Conservation (phyloP, 139 green algal genomes). For the Raphidocelis subcapitata region DNA sequence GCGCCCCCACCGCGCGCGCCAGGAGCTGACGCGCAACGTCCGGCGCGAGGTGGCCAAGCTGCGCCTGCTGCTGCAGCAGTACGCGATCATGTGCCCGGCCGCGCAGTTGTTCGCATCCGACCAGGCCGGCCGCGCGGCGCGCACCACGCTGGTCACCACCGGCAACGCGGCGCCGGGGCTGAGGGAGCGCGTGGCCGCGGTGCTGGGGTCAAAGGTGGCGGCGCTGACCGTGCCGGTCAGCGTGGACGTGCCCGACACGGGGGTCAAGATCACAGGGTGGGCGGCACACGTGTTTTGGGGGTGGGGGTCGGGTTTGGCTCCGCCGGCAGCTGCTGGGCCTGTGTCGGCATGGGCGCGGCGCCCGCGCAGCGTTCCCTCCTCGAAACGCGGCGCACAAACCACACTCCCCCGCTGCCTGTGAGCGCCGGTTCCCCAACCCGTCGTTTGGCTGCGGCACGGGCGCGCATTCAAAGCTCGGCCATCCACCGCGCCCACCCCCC, state of each 20-base stretch:
- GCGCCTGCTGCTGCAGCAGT: constrained; percentile 68
- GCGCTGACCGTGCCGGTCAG: constrained; percentile 63
- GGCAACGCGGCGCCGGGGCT: constrained; percentile 35
- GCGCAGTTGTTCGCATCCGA: constrained; percentile 45
- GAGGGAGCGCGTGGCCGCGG: constrained; percentile 69
- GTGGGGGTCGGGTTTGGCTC: no score
- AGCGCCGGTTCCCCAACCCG: no score
- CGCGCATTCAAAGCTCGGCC: no score
- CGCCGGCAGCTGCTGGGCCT: no score
- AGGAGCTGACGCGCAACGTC: constrained; percentile 66
- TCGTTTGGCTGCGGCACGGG: no score
- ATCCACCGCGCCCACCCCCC: no score
- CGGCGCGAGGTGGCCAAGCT: constrained; percentile 85
- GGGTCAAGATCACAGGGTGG: constrained; percentile 32
- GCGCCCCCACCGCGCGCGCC: neutral
- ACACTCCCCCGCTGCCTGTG: no score
- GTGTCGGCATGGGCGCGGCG: no score
- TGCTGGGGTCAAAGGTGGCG: constrained; percentile 81
- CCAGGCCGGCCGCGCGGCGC: constrained; percentile 22
- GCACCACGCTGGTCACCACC: constrained; percentile 70
- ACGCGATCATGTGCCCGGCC: constrained; percentile 61
- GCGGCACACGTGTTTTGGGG: no score
- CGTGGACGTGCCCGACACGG: constrained; percentile 40
- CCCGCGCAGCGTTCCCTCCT: no score
- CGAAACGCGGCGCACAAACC: neutral